phyloP scores from a whole-genome alignment of 441 rosid genomes.

The Erodium chrysanthum region DNA sequence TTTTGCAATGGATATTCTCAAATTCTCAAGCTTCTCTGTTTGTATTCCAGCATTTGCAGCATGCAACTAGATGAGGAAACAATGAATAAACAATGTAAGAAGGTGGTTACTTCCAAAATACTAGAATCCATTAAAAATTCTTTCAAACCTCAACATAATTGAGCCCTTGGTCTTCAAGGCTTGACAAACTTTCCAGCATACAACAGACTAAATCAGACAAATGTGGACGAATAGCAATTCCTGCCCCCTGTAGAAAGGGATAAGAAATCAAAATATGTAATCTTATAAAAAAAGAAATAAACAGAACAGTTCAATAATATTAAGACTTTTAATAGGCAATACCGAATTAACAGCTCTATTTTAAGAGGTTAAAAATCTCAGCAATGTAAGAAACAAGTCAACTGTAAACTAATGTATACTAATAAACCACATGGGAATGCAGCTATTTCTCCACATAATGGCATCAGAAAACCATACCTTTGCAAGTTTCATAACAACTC shows the following conservation, averaged over 20 bases:
- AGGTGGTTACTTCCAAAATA: conserved; percentile 11
- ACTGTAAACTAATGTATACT: not conserved
- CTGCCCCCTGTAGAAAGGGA: conserved; percentile 61
- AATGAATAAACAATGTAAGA: conserved; percentile 15
- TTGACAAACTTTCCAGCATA: conserved; percentile 98
- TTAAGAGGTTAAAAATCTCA: not conserved
- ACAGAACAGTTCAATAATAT: not conserved
- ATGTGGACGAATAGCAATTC: conserved; percentile 83
- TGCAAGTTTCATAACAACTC: conserved; percentile 93
- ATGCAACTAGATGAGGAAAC: conserved; percentile 56
- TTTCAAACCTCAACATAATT: conserved; percentile 86
- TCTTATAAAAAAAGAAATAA: not conserved
- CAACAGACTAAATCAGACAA: conserved; percentile 85
- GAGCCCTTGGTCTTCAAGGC: conserved; percentile 98
- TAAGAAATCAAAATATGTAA: not conserved
- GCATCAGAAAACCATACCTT: conserved; percentile 44
- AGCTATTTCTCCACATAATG: conserved; percentile 14
- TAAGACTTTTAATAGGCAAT: not conserved
- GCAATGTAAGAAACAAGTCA: not conserved
- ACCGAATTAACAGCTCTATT: not conserved
- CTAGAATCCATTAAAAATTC: conserved; percentile 16
- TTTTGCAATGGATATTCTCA: conserved; percentile 87
- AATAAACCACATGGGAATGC: not conserved
- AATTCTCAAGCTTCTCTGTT: conserved; percentile 85
- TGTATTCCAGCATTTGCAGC: conserved; percentile 92